phyloP scores from a whole-genome alignment of 306 rosid species.

The Gillenia trifoliata region DNA sequence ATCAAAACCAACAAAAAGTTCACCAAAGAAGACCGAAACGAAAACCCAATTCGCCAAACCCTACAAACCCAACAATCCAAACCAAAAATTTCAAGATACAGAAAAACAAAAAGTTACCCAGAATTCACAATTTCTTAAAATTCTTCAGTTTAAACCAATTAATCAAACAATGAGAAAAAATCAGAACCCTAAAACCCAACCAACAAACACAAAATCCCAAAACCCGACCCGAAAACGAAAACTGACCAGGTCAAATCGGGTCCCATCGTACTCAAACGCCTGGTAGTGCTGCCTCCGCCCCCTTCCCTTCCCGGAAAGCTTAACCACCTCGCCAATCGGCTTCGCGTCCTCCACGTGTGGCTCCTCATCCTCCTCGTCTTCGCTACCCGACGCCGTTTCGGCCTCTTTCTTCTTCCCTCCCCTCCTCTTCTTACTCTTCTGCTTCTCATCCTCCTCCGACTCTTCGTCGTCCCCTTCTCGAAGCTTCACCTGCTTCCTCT shows the following conservation, averaged over 20 bases:
- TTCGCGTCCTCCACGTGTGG: conserved; percentile 53
- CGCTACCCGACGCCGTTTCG: not conserved
- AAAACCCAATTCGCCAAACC: conserved; percentile 1
- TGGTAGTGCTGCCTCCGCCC: conserved; percentile 56
- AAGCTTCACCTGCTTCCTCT: conserved; percentile 50
- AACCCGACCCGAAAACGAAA: not conserved
- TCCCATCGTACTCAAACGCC: conserved; percentile 73
- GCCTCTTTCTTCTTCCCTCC: conserved; percentile 1
- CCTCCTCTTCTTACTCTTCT: not conserved
- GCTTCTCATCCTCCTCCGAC: not conserved
- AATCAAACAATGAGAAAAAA: not conserved
- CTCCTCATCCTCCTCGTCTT: conserved; percentile 37
- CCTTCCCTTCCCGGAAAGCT: conserved; percentile 76
- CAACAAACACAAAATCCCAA: not conserved
- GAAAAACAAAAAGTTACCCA: not conserved
- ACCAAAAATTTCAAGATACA: not conserved
- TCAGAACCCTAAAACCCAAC: conserved; percentile 10
- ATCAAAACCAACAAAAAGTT: not conserved
- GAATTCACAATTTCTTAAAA: not conserved
- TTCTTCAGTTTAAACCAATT: not conserved
- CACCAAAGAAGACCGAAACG: not conserved
- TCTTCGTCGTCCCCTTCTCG: conserved; percentile 26
- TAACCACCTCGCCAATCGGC: conserved; percentile 65
- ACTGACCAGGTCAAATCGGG: conserved; percentile 64
- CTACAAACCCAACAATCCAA: conserved; percentile 2